Evolutionary conservation across 805 yeast genomes (phyloP), one percentile per base, ranked within the genome.

Genomic region (Candida schatavii): DNA sequence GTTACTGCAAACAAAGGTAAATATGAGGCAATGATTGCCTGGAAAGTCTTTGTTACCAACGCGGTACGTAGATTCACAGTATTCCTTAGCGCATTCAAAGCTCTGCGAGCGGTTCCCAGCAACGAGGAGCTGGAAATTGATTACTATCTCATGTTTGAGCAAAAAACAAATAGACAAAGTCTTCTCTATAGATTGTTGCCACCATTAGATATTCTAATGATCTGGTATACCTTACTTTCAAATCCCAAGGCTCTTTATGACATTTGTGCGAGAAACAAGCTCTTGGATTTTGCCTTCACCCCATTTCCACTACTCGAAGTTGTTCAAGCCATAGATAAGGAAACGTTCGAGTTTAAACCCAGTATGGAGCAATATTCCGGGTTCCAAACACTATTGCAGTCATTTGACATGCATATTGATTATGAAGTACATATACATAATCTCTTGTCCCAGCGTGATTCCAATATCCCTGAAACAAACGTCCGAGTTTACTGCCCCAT

Each of bases 21-120:
- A 14, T 7, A n/a, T 6, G 40, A 37, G 5, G 32, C 11, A 7
- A 13, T 13, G 61, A 51, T 50, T 33, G 25, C 26, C 1, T 60
- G 64, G 64, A 50, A 56, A 34, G 46, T 48, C 10, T 59, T 48
- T 38, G 42, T 59, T 11, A 50, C 61, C 2, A 37, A 44, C 21
- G 57, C 64, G 1, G 56, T 50, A 5, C 43, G 56, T 28, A 38
- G 60, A 14, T 60, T 59, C 32, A 47, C 49, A 2, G 21, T 52
- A 5, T 52, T 55, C 38, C 48, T 55, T 5, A 49, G 52, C 27
- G 59, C 51, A 13, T 30, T 27, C 34, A 22, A 21, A 14, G 14
- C 20, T 25, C 43, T 34, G 37, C 22, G 34, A 20, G 7, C 5
- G 7, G 20, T 26, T 5, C 17, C n/a, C 7, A 5, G 14, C 11